Evolutionary conservation across 305 asterid genomes (phyloP), one percentile per base, ranked within the genome.

Genomic region (Fraxinus paxiana): DNA sequence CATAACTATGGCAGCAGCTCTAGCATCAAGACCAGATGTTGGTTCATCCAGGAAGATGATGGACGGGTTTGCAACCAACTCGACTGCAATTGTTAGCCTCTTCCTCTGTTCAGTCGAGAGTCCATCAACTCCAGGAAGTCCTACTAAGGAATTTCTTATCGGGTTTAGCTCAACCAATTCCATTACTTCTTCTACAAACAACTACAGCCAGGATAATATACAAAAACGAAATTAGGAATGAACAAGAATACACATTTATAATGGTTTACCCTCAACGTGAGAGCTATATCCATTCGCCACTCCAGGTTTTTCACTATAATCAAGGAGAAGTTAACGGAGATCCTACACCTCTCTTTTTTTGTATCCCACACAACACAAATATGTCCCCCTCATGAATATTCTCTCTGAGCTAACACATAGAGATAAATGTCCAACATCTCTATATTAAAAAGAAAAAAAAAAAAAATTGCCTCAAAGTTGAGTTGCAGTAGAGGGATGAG

Each of bases 11-110:
- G 90, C 92, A 37, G 90, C 92, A 48, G 89, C 92, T 87, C 92
- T 82, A 24, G 90, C 90, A 48, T 89, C 92, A 18, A 89, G 90
- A 17, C 89, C 89, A 10, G 92, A 85, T 38, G 92, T 89, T 4
- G 90, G 92, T 73, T 88, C 91, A 26, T 88, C 91, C 91, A 88
- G 85, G 83, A 88, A 88, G 30, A 88, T 86, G 78, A 88, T 88
- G 13, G 91, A 83, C n/a, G 91, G 91, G 46, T 88, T 88, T 0
- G 90, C 89, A 26, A 89, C 87, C 83, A 89, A 76, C 80, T 89
- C 90, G 10, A 87, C 89, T 28, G 90, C 88, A 46, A 89, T 86
- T 17, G 92, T 89, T 61, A 87, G 78, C 79, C 90, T 77, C 81
- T 89, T 89, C 76, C 90, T 87, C 71, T 89, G 92, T 78, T 89